These are phyloP conservation scores for Candida tammaniensis DNA, from an alignment of 805 yeast species.

Conservation along the genomic window DNA sequence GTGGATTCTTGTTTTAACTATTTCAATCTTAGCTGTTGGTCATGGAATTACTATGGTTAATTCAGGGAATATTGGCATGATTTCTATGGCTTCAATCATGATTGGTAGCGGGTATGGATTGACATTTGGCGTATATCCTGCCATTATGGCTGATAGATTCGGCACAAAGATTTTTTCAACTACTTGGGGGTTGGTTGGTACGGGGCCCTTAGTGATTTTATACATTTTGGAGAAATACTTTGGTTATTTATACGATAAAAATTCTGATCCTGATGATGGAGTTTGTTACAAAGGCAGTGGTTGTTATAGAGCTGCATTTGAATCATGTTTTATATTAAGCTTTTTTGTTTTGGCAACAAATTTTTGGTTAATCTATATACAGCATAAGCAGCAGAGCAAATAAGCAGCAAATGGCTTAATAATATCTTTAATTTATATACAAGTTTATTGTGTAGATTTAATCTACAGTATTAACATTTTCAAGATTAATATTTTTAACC, in stretches of 20 bases:
- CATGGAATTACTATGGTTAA: conserved; percentile 33
- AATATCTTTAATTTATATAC: too few relatives aligned
- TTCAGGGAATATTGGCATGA: conserved; percentile 25
- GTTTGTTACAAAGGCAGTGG: conserved; percentile 34
- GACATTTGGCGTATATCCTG: conserved; percentile 71
- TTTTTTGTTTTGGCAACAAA: conserved; percentile 22
- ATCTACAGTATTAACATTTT: conserved; percentile 39
- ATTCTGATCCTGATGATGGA: conserved; percentile 38
- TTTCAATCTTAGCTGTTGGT: conserved; percentile 31
- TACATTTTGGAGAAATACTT: conserved; percentile 53
- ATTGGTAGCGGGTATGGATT: conserved; percentile 71
- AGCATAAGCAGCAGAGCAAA: conserved; percentile 16
- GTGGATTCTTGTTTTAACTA: conserved; percentile 58
- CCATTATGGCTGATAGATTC: conserved; percentile 68
- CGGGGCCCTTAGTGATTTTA: conserved; percentile 62
- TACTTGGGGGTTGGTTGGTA: conserved; percentile 71
- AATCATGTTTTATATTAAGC: conserved; percentile 27
- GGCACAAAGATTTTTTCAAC: conserved; percentile 69
- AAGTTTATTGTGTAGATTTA: too few relatives aligned
- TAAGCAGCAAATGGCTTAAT: too few relatives aligned
- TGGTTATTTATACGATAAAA: conserved; percentile 52
- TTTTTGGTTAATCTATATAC: conserved; percentile 24
- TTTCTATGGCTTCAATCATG: conserved; percentile 50
- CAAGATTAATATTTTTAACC: conserved; percentile 45
- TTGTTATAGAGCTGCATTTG: conserved; percentile 38